A percentile compares a stretch with the other conserved stretches of the same genome.
Conservation (phyloP, 225 moss, liverwort and hornwort genomes). For the Pseudoscleropodium purum region DNA sequence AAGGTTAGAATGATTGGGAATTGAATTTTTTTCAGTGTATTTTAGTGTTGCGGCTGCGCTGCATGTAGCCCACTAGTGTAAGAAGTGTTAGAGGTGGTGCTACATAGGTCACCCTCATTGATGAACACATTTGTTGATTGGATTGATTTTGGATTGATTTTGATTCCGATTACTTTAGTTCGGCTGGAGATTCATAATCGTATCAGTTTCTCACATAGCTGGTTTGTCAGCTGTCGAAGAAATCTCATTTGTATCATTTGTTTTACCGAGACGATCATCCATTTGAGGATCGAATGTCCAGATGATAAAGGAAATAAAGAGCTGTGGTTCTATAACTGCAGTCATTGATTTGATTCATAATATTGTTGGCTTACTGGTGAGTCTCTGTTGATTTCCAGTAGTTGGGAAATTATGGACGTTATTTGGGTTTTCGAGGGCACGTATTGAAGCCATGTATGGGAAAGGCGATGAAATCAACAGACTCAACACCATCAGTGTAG, state of each 20-base stretch:
- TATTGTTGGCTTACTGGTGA: no score
- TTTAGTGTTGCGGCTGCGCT: background rate
- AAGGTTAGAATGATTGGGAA: background rate
- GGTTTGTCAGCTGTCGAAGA: background rate
- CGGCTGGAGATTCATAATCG: background rate
- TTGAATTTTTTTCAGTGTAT: background rate
- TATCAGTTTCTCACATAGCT: background rate
- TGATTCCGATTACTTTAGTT: background rate
- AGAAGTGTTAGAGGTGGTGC: background rate
- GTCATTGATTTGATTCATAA: background rate
- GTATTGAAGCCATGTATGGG: background rate
- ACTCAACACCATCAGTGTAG: background rate
- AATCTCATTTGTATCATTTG: background rate
- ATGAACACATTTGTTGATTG: background rate
- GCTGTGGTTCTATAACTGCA: background rate
- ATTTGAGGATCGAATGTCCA: background rate
- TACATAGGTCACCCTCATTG: background rate
- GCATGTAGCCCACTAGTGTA: background rate
- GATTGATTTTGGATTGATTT: background rate
- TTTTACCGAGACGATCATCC: background rate
- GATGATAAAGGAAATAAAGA: background rate
- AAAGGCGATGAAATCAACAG: background rate
- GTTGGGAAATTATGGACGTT: background rate
- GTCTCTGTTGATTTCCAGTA: background rate
- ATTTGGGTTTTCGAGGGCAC: background rate